Evolutionary conservation across 1,139 yeast genomes (phyloP).

Genomic region (Pichiaceae sp.): DNA sequence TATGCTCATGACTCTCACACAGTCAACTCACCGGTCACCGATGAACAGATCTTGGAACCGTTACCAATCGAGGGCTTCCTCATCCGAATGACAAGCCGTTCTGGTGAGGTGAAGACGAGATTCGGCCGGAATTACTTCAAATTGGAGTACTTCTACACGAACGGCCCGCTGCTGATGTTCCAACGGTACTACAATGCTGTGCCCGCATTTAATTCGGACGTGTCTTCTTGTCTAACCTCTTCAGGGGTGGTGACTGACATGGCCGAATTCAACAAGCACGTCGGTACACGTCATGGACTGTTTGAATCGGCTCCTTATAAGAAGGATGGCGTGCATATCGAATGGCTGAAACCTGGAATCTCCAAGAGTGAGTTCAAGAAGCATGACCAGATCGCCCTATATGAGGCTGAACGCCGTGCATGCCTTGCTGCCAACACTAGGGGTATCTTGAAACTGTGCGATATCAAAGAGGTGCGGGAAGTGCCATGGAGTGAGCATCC

Average conservation of each 20-base stretch:
- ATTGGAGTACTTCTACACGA: constrained; percentile 55
- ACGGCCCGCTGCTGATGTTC: constrained; percentile 53
- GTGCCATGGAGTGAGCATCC: constrained; percentile 25
- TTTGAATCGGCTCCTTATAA: constrained; percentile 36
- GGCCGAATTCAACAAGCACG: constrained; percentile 14
- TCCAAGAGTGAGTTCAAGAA: constrained; percentile 32
- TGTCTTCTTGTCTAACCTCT: constrained; percentile 23
- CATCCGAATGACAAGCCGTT: constrained; percentile 44
- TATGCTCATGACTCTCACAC: constrained; percentile 35
- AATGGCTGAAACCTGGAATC: constrained; percentile 44
- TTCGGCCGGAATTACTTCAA: constrained; percentile 41
- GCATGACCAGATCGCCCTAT: constrained; percentile 49
- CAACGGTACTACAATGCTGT: constrained; percentile 45
- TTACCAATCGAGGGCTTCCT: constrained; percentile 71
- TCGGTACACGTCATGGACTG: constrained; percentile 1
- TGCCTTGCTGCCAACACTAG: constrained; percentile 49
- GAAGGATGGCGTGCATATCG: constrained; percentile 36
- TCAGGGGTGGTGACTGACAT: constrained; percentile 19
- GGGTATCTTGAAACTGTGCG: constrained; percentile 52
- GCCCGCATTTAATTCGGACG: constrained; percentile 46
- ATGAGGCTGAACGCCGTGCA: constrained; percentile 57
- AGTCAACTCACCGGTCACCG: constrained; percentile 10
- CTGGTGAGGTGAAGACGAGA: constrained; percentile 31
- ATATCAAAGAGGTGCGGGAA: constrained; percentile 32
- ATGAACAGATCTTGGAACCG: constrained; percentile 38